Conservation (phyloP, 2,329 filamentous ascomycete species). For the Leptographium lundbergii region DNA sequence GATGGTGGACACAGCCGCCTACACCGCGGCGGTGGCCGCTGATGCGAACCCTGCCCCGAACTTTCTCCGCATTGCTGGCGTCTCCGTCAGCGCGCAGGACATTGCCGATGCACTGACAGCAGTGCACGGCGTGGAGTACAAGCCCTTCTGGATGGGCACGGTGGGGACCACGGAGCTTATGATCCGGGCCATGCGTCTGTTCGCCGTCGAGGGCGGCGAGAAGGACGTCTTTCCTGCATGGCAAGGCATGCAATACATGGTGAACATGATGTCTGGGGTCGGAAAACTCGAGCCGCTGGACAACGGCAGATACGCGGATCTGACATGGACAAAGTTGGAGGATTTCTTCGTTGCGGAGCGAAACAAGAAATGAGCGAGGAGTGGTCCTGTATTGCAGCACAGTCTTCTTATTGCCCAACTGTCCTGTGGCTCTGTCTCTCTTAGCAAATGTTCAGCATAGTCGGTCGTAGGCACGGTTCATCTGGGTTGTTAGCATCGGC, state of each 20-base stretch:
- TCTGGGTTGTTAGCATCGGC: slow-evolving; percentile 24
- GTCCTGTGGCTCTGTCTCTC: neutral
- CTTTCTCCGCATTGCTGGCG: neutral
- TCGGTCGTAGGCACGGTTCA: slow-evolving; percentile 54
- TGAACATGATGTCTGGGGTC: neutral
- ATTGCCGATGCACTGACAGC: neutral
- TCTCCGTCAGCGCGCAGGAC: neutral
- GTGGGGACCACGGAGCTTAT: neutral
- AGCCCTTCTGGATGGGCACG: neutral
- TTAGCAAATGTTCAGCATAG: slow-evolving; percentile 26
- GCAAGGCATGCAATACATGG: neutral
- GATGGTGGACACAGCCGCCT: neutral
- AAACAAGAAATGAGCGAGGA: neutral
- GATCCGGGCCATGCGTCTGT: neutral
- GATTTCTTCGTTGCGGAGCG: neutral
- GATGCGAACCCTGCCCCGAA: neutral
- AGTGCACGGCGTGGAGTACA: neutral
- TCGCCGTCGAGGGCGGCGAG: neutral
- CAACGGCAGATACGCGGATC: neutral
- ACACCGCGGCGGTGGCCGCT: neutral
- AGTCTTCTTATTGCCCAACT: neutral
- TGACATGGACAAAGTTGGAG: neutral
- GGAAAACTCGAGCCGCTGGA: neutral
- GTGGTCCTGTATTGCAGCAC: neutral
- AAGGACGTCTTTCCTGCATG: neutral